These are phyloP conservation scores for Geranium brycei DNA, from an alignment of 345 rosid genomes.

Conservation along the genomic window DNA sequence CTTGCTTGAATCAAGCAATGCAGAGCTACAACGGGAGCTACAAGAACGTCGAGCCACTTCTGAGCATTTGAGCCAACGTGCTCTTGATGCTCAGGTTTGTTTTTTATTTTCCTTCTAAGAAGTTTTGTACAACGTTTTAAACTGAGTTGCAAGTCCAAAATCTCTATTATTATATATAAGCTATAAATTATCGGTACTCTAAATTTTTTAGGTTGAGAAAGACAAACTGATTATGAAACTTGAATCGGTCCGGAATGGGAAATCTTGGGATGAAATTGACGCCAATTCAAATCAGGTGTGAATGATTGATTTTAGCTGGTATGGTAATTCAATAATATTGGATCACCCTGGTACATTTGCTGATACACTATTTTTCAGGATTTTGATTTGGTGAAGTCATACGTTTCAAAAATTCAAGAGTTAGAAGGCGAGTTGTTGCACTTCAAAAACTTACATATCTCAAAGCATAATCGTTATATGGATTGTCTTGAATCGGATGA, in stretches of 20 bases:
- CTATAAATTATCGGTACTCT: neutral
- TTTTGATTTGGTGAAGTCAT: conserved; percentile 47
- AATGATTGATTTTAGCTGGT: neutral
- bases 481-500: conserved; percentile 47
- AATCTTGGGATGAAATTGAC: conserved; percentile 84
- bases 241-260: conserved; percentile 69
- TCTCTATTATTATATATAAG: neutral
- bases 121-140: too few species aligned
- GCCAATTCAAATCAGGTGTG: conserved; percentile 41
- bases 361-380: conserved; percentile 35
- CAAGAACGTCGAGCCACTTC: conserved; percentile 52
- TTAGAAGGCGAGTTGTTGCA: conserved; percentile 71
- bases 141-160: neutral
- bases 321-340: neutral
- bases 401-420: conserved; percentile 79
- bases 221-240: conserved; percentile 68
- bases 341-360: conserved; percentile 1
- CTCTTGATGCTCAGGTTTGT: conserved; percentile 77
- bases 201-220: conserved; percentile 57
- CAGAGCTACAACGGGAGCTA: conserved; percentile 64
- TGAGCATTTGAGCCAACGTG: conserved; percentile 63
- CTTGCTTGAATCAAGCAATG: conserved; percentile 77
- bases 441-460: conserved; percentile 31
- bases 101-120: neutral
- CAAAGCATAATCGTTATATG: conserved; percentile 28